Base-by-base conservation (phyloP, 108 stramenopile genomes). In the Epipyxis sp. region DNA sequence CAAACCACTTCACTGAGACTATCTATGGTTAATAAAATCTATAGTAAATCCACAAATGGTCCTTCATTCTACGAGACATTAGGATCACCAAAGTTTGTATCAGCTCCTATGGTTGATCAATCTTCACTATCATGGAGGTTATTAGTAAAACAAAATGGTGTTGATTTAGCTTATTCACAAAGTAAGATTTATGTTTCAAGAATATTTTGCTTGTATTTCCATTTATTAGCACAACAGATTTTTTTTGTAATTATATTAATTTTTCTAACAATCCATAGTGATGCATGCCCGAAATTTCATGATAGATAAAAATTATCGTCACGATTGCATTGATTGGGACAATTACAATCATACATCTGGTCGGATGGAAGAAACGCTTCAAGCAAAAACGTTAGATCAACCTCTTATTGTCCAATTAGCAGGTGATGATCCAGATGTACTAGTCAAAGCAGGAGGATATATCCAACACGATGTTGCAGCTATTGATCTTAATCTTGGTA, bases 31-130 rank as follows among this genome's bases (percentile, higher is more conserved):
- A n/a, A n/a, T n/a, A n/a, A n/a, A n/a, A n/a, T n/a, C n/a, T n/a
- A n/a, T n/a, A n/a, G n/a, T n/a, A n/a, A n/a, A n/a, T n/a, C n/a
- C n/a, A n/a, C n/a, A n/a, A n/a, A n/a, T n/a, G n/a, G n/a, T n/a
- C n/a, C 46, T 20, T 50, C 46, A 16, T 65, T 65, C 35, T 65
- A 32, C 30, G 30, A 65, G 35, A 37, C 10, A 35, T 25, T 74
- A 13, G 71, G 71, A 34, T 29, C 44, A 3, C 71, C 71, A 6
- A 74, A 74, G 71, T 74, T 74, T 32, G 34, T 74, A 6, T 74
- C 71, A 54, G 71, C 71, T 42, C 71, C 71, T 27, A 74, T 74
- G 71, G 71, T 74, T 6, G 71, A 74, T 37, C 71, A 74, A 13
- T 34, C 32, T 46, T 29, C 40, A 10, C 32, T 6, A 34, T 27